Evolutionary conservation across 1,284 basidiomycete species (phyloP).

Genomic region (Sanghuangporus sanghuang): DNA sequence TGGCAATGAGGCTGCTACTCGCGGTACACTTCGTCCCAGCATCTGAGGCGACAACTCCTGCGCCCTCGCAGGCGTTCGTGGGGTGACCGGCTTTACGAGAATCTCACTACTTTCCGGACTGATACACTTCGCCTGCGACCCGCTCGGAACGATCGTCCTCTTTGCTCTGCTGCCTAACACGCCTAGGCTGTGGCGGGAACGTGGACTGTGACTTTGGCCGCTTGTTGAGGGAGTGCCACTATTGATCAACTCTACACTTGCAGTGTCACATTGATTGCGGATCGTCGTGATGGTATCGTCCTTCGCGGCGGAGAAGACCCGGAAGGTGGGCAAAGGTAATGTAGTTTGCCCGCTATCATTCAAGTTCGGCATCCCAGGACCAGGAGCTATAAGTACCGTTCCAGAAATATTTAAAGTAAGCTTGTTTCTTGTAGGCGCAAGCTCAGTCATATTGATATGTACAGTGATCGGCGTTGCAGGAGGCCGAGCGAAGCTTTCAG

Average conservation of each 20-base stretch:
- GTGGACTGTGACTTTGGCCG: slow-evolving; percentile 51
- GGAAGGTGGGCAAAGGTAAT: slow-evolving; percentile 60
- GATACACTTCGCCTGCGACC: slow-evolving; percentile 14
- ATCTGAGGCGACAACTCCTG: not conserved
- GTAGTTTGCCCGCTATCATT: slow-evolving; percentile 26
- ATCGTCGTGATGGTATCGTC: slow-evolving; percentile 52
- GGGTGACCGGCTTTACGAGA: slow-evolving; percentile 3
- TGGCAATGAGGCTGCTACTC: not conserved
- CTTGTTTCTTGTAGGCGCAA: slow-evolving; percentile 54
- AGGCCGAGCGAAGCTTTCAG: slow-evolving; percentile 25
- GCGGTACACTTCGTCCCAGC: not conserved
- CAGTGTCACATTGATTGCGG: slow-evolving; percentile 48
- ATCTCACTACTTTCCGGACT: slow-evolving; percentile 13
- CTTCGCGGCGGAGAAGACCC: slow-evolving; percentile 55
- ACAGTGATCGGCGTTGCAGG: slow-evolving; percentile 60
- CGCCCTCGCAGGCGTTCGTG: not conserved
- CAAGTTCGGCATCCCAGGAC: slow-evolving; percentile 25
- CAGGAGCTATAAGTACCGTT: slow-evolving; percentile 53
- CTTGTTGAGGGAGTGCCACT: slow-evolving; percentile 49
- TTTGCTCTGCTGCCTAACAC: not conserved
- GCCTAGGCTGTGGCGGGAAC: slow-evolving; percentile 34
- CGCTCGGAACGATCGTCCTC: slow-evolving; percentile 11
- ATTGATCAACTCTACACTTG: slow-evolving; percentile 55
- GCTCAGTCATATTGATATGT: slow-evolving; percentile 73
- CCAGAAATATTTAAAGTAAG: slow-evolving; percentile 65